A percentile compares a stretch with the other conserved stretches of the same genome.
Conservation (phyloP, 164 flowering plant species). For the Nymphaea colorata region DNA sequence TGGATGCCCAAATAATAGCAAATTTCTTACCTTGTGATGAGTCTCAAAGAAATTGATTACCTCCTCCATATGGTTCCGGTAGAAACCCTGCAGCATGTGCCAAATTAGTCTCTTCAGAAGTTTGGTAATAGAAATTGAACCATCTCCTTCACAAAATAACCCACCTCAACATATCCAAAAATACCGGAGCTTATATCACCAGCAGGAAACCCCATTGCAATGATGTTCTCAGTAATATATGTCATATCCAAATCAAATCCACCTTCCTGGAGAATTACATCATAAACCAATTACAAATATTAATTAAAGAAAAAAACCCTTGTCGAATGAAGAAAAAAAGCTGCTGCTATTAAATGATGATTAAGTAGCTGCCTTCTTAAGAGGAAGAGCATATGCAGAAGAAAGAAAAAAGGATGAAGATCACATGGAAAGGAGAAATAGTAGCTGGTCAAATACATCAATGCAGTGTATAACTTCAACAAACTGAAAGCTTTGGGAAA, state of each 20-base stretch:
- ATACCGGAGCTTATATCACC: slow-evolving; percentile 99
- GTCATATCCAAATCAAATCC: slow-evolving; percentile 99
- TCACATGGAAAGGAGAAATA: no score
- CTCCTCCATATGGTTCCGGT: slow-evolving; percentile 99
- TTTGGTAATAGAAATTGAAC: no score
- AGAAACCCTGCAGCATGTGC: slow-evolving; percentile 60
- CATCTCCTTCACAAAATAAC: neutral
- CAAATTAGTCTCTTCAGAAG: neutral
- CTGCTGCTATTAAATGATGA: no score
- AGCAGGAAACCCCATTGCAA: slow-evolving; percentile 99
- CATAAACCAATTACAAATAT: neutral
- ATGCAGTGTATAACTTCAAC: no score
- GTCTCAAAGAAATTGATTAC: slow-evolving; percentile 95
- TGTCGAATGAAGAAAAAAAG: no score
- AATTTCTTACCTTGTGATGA: slow-evolving; percentile 66
- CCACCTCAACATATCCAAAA: slow-evolving; percentile 93
- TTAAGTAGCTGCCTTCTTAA: no score
- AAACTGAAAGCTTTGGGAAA: no score
- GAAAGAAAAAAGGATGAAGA: neutral
- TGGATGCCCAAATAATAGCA: neutral
- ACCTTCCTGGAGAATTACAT: slow-evolving; percentile 52
- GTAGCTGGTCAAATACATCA: no score
- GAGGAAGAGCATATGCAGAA: neutral
- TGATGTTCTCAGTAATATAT: slow-evolving; percentile 91
- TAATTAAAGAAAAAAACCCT: no score